These are phyloP conservation scores for Oryza officinalis DNA, from an alignment of 176 grass and related monocot genomes.

Conservation along the genomic window DNA sequence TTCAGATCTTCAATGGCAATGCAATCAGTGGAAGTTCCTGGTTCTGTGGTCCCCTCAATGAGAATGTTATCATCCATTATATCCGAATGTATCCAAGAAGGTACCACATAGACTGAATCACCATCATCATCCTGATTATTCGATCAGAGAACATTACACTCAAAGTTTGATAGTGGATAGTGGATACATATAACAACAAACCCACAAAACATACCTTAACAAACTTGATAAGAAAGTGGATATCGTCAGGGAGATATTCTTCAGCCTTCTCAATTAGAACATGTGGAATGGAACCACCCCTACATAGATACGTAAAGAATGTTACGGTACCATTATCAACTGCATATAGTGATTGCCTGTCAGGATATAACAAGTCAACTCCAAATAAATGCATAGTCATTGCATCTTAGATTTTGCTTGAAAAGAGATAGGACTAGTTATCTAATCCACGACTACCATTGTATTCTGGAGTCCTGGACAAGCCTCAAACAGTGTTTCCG, in stretches of 20 bases:
- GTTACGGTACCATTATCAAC: background rate
- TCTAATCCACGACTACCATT: background rate
- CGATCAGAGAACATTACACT: conserved; percentile 36
- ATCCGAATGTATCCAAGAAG: conserved; percentile 98
- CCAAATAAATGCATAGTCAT: conserved; percentile 16
- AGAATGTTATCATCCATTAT: conserved; percentile 98
- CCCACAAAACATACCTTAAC: conserved; percentile 56
- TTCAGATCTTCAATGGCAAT: conserved; percentile 28
- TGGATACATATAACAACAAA: conserved; percentile 15
- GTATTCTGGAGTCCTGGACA: background rate
- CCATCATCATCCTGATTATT: conserved; percentile 59
- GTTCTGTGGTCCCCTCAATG: conserved; percentile 45
- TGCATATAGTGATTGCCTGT: background rate
- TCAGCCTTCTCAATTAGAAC: conserved; percentile 76
- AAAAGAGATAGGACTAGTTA: background rate
- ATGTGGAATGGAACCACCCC: conserved; percentile 71
- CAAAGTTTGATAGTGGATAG: background rate
- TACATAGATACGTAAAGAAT: conserved; percentile 33
- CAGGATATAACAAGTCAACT: background rate
- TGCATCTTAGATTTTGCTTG: background rate
- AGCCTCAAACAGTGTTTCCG: background rate
- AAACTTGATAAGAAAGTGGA: conserved; percentile 58
- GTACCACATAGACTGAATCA: conserved; percentile 35
- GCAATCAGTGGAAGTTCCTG: conserved; percentile 33
- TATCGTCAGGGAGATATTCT: conserved; percentile 77